Evolutionary conservation across 768 basidiomycete genomes (phyloP).

Genomic region (Xerocomellus amylosporus): DNA sequence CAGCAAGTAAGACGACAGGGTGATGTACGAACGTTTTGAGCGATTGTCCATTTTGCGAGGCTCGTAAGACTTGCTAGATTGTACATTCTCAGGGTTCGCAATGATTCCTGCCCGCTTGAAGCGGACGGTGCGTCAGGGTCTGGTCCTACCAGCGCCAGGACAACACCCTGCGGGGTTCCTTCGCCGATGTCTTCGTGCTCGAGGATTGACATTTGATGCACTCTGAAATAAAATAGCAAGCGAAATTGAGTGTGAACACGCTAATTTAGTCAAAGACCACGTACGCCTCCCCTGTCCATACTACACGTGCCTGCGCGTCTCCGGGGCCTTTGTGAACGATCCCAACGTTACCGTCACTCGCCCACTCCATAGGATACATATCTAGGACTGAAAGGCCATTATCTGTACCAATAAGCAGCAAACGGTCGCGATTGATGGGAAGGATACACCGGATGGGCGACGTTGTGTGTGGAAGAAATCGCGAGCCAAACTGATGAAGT

Average conservation of each 20-base stretch:
- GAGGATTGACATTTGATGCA: conserved; percentile 74
- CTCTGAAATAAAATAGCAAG: conserved; percentile 39
- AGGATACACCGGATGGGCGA: conserved; percentile 73
- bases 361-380: conserved; percentile 75
- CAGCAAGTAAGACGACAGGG: background rate
- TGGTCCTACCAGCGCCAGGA: conserved; percentile 71
- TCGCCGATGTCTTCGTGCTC: conserved; percentile 61
- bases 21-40: conserved; percentile 53
- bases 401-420: conserved; percentile 78
- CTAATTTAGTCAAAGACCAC: conserved; percentile 17
- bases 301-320: conserved; percentile 61
- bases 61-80: conserved; percentile 72
- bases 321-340: conserved; percentile 56
- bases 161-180: conserved; percentile 65
- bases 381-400: conserved; percentile 79
- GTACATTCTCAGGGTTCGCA: conserved; percentile 74
- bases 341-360: conserved; percentile 40
- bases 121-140: conserved; percentile 44
- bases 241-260: background rate
- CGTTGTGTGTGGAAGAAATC: conserved; percentile 79
- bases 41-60: conserved; percentile 69
- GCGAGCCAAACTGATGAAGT: conserved; percentile 77
- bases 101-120: conserved; percentile 47
- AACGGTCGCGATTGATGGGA: conserved; percentile 59
- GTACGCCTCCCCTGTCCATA: conserved; percentile 81